Percentiles rank a stretch among this genome's conserved stretches.
These are phyloP conservation scores for Boletus sp. DNA, from an alignment of 1,284 basidiomycete species.

Conservation along the genomic window DNA sequence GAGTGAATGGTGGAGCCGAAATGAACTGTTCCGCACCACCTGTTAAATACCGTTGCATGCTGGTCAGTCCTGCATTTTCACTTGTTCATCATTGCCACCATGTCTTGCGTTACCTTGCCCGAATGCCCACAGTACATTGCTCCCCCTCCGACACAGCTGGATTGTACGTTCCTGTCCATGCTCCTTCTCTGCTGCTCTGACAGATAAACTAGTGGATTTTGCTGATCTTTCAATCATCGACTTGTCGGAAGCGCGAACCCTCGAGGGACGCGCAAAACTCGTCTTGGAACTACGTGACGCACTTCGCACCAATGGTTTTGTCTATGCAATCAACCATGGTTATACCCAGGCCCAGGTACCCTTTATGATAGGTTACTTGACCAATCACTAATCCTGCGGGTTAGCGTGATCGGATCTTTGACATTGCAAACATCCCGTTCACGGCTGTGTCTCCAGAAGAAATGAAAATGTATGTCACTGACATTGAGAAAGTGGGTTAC, in stretches of 20 bases:
- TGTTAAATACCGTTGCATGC: background rate
- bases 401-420: constrained; percentile 46
- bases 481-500: constrained; percentile 51
- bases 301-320: constrained; percentile 60
- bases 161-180: constrained; percentile 16
- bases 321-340: constrained; percentile 62
- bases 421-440: constrained; percentile 58
- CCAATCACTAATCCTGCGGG: constrained; percentile 58
- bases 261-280: constrained; percentile 57
- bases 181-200: background rate
- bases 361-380: constrained; percentile 39
- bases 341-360: constrained; percentile 51
- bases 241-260: constrained; percentile 53
- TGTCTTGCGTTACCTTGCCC: constrained; percentile 16
- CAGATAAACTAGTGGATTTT: constrained; percentile 54
- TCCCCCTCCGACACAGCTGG: constrained; percentile 24
- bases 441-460: constrained; percentile 55
- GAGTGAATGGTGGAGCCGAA: no score
- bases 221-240: constrained; percentile 70
- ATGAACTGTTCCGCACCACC: no score
- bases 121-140: constrained; percentile 26
- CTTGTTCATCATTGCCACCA: constrained; percentile 1
- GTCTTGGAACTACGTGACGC: constrained; percentile 57
- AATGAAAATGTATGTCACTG: constrained; percentile 51
- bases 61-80: background rate